phyloP scores from a whole-genome alignment of 768 basidiomycete species.

The Boletus tylopilopsis region DNA sequence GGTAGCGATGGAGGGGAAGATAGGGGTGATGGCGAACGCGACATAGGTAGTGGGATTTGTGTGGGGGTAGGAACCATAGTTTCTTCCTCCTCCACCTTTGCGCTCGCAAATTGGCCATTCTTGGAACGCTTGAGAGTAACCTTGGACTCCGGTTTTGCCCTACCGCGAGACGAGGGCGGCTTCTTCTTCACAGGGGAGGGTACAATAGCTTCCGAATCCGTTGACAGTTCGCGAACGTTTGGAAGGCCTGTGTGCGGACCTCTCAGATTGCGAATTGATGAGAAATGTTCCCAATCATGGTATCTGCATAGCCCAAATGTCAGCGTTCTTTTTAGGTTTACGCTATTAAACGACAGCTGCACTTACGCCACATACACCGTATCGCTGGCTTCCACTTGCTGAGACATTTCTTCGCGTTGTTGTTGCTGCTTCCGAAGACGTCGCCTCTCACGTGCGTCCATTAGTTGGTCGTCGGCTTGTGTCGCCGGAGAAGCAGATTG shows the following conservation, averaged over 20 bases:
- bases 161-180: constrained; percentile 30
- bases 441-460: constrained; percentile 43
- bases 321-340: constrained; percentile 3
- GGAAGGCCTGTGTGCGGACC: constrained; percentile 83
- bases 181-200: constrained; percentile 35
- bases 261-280: constrained; percentile 81
- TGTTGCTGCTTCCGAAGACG: constrained; percentile 39
- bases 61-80: constrained; percentile 22
- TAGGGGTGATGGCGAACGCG: constrained; percentile 36
- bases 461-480: constrained; percentile 21
- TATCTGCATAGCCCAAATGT: constrained; percentile 46
- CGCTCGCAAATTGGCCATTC: constrained; percentile 22
- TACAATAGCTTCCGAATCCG: constrained; percentile 28
- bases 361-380: constrained; percentile 86
- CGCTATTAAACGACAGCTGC: constrained; percentile 7
- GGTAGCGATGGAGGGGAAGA: constrained; percentile 23
- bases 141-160: constrained; percentile 24
- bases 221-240: constrained; percentile 48
- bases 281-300: constrained; percentile 95
- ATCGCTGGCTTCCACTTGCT: constrained; percentile 25
- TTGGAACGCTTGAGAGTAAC: constrained; percentile 13
- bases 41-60: constrained; percentile 37
- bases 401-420: constrained; percentile 20
- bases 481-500: constrained; percentile 24
- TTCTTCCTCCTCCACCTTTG: constrained; percentile 23